Base-by-base conservation (phyloP, 768 basidiomycete genomes). In the Naganishia onofrii region DNA sequence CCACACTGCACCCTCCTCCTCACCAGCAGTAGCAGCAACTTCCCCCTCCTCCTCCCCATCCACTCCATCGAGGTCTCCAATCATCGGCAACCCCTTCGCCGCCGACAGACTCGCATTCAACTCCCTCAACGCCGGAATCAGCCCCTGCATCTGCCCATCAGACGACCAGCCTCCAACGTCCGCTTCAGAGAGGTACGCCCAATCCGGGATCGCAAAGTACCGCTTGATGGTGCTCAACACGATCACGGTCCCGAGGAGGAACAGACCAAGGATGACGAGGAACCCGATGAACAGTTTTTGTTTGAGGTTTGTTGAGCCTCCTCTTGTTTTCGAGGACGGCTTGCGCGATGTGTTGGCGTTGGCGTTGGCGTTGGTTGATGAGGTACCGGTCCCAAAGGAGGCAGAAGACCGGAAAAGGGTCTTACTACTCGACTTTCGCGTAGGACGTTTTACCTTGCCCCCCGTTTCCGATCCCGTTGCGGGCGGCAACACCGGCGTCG, bases 141-240 rank as follows among this genome's bases (percentile, higher is more conserved):
- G 84, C 29, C 83, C 81, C 74, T 85, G 84, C 80, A 84, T 82
- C 68, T 84, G 83, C 52, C 87, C 86, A 38, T 10, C 23, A 6
- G 52, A 66, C 38, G 31, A 58, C 66, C 36, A 66, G 13, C 64
- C 65, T 5, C 58, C 71, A 74, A 77, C 77, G 77, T 94, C 90
- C 15, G 83, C 80, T 79, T 94, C 90, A 5, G 88, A 84, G 77
- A 97, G 84, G 81, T 92, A 93, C 31, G 92, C 92, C 44, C 84
- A 82, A 60, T 86, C 81, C 80, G 89, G 87, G 77, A 97, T 92
- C 71, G 87, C 85, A 71, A 95, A 89, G 78, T 93, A 94, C 81
- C 89, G 91, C 23, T 93, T 90, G 57, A 97, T 86, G 28, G 91
- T 93, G 10, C 91, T 91, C 23, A 72, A 44, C 36, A 72, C 71